Evolutionary conservation across 345 rosid genomes (phyloP).

Genomic region (Citrus medica): DNA sequence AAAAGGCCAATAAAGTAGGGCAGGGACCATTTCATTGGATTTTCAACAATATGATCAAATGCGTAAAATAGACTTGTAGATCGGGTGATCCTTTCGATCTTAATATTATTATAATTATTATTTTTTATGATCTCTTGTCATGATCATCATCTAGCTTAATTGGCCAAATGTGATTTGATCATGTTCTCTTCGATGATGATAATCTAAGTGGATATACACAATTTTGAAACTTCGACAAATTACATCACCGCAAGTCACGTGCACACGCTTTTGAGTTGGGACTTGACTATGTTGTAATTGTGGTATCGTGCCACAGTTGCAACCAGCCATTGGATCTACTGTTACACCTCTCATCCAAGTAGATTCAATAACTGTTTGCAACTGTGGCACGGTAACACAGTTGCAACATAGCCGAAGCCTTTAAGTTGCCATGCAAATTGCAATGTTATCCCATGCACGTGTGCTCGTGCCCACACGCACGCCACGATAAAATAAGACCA

Average conservation of each 20-base stretch:
- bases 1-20: neutral
- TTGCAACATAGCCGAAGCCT: no score
- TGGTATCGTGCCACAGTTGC: rapidly evolving
- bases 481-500: neutral
- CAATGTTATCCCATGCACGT: neutral
- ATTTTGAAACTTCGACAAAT: neutral
- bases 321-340: rapidly evolving
- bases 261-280: neutral
- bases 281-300: no score
- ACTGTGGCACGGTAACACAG: no score
- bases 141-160: slow-evolving; percentile 11
- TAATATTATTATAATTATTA: neutral
- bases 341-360: no score
- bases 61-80: slow-evolving; percentile 2
- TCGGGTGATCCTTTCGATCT: neutral
- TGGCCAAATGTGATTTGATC: neutral
- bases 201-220: no score
- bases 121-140: neutral
- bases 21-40: neutral
- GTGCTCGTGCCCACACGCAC: slow-evolving; percentile 18
- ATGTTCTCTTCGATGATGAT: no score
- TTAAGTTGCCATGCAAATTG: neutral
- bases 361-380: no score
- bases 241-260: neutral
- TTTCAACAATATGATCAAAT: neutral